Evolutionary conservation across 2,329 filamentous ascomycete species (phyloP).

Genomic region (Colletotrichum ledebouriae): DNA sequence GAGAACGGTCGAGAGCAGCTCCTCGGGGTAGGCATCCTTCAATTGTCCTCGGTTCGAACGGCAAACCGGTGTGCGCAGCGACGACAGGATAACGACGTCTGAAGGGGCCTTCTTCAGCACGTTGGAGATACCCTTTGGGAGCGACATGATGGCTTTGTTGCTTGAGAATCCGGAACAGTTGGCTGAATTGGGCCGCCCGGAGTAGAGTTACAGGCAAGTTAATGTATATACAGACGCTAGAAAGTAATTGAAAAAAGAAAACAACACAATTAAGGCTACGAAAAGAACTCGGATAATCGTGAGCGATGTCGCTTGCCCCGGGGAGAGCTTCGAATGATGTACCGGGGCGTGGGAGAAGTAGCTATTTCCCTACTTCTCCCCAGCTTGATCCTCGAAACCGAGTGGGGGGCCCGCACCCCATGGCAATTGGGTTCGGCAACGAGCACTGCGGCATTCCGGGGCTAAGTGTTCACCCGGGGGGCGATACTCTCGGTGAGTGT

Average conservation of each 20-base stretch:
- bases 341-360: constrained; percentile 41
- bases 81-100: constrained; percentile 89
- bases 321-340: constrained; percentile 35
- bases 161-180: neutral
- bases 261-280: constrained; percentile 13
- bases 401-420: constrained; percentile 38
- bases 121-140: constrained; percentile 77
- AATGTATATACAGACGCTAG: constrained; percentile 17
- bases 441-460: constrained; percentile 22
- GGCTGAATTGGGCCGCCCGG: constrained; percentile 8
- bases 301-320: constrained; percentile 33
- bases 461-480: constrained; percentile 31
- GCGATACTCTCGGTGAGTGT: neutral
- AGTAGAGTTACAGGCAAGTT: constrained; percentile 4
- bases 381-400: constrained; percentile 34
- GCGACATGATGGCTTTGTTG: constrained; percentile 55
- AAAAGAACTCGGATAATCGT: constrained; percentile 34
- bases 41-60: constrained; percentile 86
- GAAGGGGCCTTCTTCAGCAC: constrained; percentile 83
- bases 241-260: neutral
- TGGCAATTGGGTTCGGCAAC: constrained; percentile 43
- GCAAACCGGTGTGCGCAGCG: constrained; percentile 89
- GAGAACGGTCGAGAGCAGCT: constrained; percentile 80
- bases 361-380: constrained; percentile 39
- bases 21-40: constrained; percentile 91